phyloP scores from a whole-genome alignment of 1,284 basidiomycete genomes.

The Spongiforma sp. region DNA sequence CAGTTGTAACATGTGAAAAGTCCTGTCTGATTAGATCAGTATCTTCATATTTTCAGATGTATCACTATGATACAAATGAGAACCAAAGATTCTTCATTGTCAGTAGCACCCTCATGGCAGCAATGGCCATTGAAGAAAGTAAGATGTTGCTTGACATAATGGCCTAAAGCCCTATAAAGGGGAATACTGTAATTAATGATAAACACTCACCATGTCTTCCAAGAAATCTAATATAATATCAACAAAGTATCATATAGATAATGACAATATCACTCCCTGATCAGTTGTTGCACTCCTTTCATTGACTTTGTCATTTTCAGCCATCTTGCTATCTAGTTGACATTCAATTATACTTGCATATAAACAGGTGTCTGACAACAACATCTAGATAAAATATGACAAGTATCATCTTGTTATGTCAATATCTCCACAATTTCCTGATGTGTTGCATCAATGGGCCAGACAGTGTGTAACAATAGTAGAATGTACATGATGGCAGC shows the following conservation, averaged over 20 bases:
- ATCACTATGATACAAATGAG: not conserved
- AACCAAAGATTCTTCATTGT: not conserved
- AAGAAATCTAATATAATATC: not conserved
- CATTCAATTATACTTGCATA: constrained; percentile 2
- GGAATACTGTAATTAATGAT: not conserved
- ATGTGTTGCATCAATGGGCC: not conserved
- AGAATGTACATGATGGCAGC: not conserved
- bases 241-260: not conserved
- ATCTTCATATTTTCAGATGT: too few species aligned
- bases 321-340: not conserved
- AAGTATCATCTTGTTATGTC: too few species aligned
- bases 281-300: not conserved
- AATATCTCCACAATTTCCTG: too few species aligned
- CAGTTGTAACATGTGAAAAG: too few species aligned
- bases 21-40: too few species aligned
- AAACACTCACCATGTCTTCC: not conserved
- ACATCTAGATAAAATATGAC: not conserved
- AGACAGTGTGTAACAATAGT: not conserved
- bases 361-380: not conserved
- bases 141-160: not conserved
- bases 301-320: not conserved
- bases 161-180: not conserved
- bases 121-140: not conserved
- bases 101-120: not conserved
- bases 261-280: not conserved